A percentile compares a stretch with the other conserved stretches of the same genome.
Evolutionary conservation across 768 basidiomycete species (phyloP).

Genomic region (Suillus weaverae): DNA sequence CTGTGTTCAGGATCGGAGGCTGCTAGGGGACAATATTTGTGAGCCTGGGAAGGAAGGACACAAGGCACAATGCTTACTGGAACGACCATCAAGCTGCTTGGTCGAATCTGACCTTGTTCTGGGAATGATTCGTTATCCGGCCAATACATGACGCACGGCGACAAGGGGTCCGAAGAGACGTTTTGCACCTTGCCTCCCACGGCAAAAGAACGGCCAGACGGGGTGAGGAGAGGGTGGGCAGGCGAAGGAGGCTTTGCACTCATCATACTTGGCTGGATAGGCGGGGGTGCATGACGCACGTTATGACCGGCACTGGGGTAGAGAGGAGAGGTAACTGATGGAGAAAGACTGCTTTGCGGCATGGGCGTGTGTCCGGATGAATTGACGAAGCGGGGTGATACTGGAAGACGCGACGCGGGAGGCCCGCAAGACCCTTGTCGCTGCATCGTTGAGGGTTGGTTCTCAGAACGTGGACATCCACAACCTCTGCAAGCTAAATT

Average conservation of each 20-base stretch:
- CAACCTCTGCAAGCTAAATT: conserved; percentile 79
- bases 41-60: not conserved
- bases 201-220: conserved; percentile 77
- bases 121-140: conserved; percentile 87
- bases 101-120: conserved; percentile 76
- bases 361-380: conserved; percentile 2
- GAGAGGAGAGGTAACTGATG: conserved; percentile 31
- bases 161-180: conserved; percentile 66
- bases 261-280: conserved; percentile 14
- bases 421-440: conserved; percentile 28
- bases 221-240: conserved; percentile 77
- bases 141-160: conserved; percentile 87
- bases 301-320: conserved; percentile 26
- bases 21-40: conserved; percentile 45
- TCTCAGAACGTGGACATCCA: conserved; percentile 56
- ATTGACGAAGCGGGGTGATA: conserved; percentile 27
- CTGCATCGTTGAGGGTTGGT: conserved; percentile 30
- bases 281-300: conserved; percentile 27
- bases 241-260: conserved; percentile 38
- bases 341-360: conserved; percentile 18
- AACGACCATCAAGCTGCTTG: conserved; percentile 51
- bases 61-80: conserved; percentile 41
- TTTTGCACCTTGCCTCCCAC: conserved; percentile 80
- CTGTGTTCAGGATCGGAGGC: conserved; percentile 86
- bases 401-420: conserved; percentile 22